phyloP scores from a whole-genome alignment of 495 filamentous ascomycete species.

The Trichocladium uniseriatum region DNA sequence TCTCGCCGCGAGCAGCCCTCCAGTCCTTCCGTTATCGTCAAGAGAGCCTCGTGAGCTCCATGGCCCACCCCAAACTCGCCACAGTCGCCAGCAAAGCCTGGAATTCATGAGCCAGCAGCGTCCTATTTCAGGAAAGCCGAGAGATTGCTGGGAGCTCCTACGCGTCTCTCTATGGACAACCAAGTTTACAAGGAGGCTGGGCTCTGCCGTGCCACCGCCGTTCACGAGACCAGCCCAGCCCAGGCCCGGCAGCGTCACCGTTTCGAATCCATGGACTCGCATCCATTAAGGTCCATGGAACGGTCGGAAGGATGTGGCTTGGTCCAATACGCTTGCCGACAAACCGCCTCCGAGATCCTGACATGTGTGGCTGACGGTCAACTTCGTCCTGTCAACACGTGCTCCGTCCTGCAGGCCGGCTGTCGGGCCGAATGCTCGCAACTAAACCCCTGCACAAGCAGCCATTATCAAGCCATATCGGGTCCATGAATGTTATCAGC shows the following conservation, averaged over 20 bases:
- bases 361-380: too few relatives aligned
- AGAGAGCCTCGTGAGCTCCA: conserved; percentile 11
- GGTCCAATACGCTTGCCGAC: too few relatives aligned
- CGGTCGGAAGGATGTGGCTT: too few relatives aligned
- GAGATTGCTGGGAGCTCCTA: too few relatives aligned
- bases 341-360: too few relatives aligned
- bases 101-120: conserved; percentile 4
- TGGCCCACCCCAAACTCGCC: conserved; percentile 11
- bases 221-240: background rate
- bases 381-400: too few relatives aligned
- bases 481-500: too few relatives aligned
- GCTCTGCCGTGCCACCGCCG: conserved; percentile 6
- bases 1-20: background rate
- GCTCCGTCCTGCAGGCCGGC: conserved; percentile 8
- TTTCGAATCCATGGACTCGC: too few relatives aligned
- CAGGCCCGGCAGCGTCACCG: background rate
- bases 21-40: conserved; percentile 13
- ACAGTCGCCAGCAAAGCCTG: conserved; percentile 8
- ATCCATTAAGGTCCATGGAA: too few relatives aligned
- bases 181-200: conserved; percentile 6
- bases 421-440: conserved; percentile 25
- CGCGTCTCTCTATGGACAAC: conserved; percentile 14
- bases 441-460: conserved; percentile 10
- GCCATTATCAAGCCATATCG: background rate
- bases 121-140: conserved; percentile 26